Evolutionary conservation across 31 red algal species (phyloP), one percentile per base, ranked within the genome.

Genomic region (Endocladia muricata): DNA sequence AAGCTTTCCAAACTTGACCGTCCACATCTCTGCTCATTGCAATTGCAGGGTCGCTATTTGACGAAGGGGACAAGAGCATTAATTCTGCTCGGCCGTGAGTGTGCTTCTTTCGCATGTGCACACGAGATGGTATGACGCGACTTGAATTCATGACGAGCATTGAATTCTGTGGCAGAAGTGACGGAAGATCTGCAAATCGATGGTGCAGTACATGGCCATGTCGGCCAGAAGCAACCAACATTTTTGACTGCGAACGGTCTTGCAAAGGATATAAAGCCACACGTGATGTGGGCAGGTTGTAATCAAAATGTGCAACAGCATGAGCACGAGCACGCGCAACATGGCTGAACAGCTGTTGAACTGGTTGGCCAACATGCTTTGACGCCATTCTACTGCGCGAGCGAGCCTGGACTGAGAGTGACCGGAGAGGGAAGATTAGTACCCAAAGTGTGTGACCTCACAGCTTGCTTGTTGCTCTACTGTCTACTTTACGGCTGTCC

Each of bases 91-190:
- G 56, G 0, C 81, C 94, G 17, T 85, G 90, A 38, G 34, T 75
- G 38, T 38, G 19, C 28, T 43, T 21, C 68, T 94, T 94, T 29
- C 40, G 64, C 74, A 95, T 80, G 33, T 51, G 74, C 21, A 99
- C 31, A 26, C 96, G 64, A 37, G 96, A 88, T 2, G 84, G 79
- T 31, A 99, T 93, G 3, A 95, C 96, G 17, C 80, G 67, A n/a
- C 80, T 86, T 7, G 81, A 66, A 77, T 99, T 99, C 3, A 77
- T 41, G 22, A 99, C 43, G 3, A 99, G 54, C 29, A 89, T 33
- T n/a, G 83, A 76, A 8, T 64, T 28, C 19, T 43, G 13, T 6
- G 96, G 96, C 8, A 95, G 33, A 30, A 92, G 70, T 25, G 35
- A 1, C 30, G 85, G 66, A 15, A 99, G 55, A n/a, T 94, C 76